Conservation (phyloP, 306 rosid species). For the Vigna nakashimae region DNA sequence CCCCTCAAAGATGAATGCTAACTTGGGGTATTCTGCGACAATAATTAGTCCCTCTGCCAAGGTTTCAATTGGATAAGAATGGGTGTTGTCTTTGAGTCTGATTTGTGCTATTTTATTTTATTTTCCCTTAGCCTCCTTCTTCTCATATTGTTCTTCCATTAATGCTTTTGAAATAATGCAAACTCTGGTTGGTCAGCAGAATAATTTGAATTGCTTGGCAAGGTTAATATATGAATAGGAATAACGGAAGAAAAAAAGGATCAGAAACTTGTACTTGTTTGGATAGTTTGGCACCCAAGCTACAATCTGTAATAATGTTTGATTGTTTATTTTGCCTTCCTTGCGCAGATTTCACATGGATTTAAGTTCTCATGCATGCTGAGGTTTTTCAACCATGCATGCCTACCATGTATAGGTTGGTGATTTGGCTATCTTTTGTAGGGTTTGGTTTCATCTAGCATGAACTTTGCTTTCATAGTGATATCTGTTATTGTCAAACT, state of each 20-base stretch:
- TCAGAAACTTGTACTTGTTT: constrained; percentile 56
- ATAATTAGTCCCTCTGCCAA: constrained; percentile 55
- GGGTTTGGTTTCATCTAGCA: constrained; percentile 5
- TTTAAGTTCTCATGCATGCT: constrained; percentile 39
- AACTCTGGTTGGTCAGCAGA: constrained; percentile 61
- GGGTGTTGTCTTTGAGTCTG: constrained; percentile 57
- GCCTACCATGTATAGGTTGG: constrained; percentile 29
- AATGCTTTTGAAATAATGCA: constrained; percentile 73
- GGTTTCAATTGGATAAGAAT: constrained; percentile 54
- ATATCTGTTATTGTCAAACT: not conserved
- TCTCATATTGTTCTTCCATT: constrained; percentile 59
- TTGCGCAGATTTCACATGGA: constrained; percentile 43
- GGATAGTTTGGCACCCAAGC: constrained; percentile 57
- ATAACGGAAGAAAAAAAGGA: constrained; percentile 54
- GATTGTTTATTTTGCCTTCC: constrained; percentile 36
- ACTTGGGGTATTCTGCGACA: constrained; percentile 51
- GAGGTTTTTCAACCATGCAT: constrained; percentile 25
- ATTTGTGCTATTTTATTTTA: constrained; percentile 53
- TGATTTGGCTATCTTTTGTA: constrained; percentile 17
- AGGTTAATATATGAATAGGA: constrained; percentile 55
- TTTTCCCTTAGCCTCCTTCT: constrained; percentile 42
- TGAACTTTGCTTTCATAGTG: constrained; percentile 15
- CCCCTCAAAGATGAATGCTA: constrained; percentile 82
- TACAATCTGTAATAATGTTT: constrained; percentile 64
- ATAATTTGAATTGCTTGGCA: constrained; percentile 61